Evolutionary conservation across 352 stramenopile genomes (phyloP), one percentile per base, ranked within the genome.

Genomic region (Ochromonadaceae sp.): DNA sequence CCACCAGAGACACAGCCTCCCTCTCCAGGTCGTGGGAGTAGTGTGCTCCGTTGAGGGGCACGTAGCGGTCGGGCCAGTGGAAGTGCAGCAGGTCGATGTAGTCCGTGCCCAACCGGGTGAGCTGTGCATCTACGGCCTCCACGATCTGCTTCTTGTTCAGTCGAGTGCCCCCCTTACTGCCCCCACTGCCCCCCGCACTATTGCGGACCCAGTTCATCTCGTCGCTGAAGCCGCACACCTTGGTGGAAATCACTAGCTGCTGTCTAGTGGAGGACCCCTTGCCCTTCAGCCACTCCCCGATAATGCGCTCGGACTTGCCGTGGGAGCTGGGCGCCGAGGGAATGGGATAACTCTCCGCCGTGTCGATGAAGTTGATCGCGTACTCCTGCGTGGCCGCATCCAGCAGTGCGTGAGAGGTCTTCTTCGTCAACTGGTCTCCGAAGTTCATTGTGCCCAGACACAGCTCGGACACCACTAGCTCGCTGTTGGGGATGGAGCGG

Each of bases 1-100:
- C 82, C 53, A 85, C 72, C 66, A 91, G 83, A 30, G 73, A 34
- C 47, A 82, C 73, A 31, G 56, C 59, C 17, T 76, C 72, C 17
- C 43, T 50, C 17, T 50, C 43, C 5, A 50, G 32, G 7, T 43
- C 49, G 28, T 58, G 25, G n/a, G 38, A 43, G 53, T 72, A 77
- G 25, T 58, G 55, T 22, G 49, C 66, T 50, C 43, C 43, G 30
- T 67, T 70, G 65, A 76, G 34, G 17, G 36, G 36, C 26, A 72
- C 39, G 43, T 73, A 74, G 0, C 67, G 59, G 25, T 73, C 68
- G 15, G 82, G 82, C 80, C 82, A 89, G 62, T 89, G 79, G 47
- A 91, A 62, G 67, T 88, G 81, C 10, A 89, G 57, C 49, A 91
- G 71, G 74, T 91, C 83, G 69, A 91, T 83, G 62, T 87, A 83